These are phyloP conservation scores for Rubroboletus satanas DNA, from an alignment of 768 basidiomycete genomes.

Conservation along the genomic window DNA sequence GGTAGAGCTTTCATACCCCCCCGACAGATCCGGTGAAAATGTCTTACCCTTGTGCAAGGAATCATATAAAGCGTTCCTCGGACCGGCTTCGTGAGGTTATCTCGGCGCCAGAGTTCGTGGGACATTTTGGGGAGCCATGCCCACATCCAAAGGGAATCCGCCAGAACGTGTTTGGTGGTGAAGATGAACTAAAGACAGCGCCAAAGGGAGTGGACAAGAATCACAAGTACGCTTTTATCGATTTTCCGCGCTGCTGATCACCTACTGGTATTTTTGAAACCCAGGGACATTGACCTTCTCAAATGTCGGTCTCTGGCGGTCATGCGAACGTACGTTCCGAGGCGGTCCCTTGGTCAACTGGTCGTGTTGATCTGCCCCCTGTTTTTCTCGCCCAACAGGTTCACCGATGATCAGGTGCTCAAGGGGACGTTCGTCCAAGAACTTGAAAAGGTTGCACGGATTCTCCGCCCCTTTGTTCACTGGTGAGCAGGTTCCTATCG, in stretches of 20 bases:
- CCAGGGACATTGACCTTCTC: conserved; percentile 86
- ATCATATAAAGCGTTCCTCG: conserved; percentile 61
- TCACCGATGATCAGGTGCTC: conserved; percentile 72
- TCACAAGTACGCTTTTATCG: conserved; percentile 53
- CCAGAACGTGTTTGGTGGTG: conserved; percentile 79
- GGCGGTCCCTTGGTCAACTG: not conserved
- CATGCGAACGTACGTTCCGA: conserved; percentile 45
- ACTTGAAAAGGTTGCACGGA: conserved; percentile 48
- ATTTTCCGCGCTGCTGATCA: not conserved
- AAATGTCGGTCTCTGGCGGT: conserved; percentile 80
- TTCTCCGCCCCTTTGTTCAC: conserved; percentile 75
- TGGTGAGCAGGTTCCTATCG: conserved; percentile 43
- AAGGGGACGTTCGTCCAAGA: conserved; percentile 59
- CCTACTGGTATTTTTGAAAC: not conserved
- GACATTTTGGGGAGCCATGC: conserved; percentile 68
- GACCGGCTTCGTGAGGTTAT: conserved; percentile 64
- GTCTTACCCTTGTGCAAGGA: conserved; percentile 31
- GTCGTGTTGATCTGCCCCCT: conserved; percentile 15
- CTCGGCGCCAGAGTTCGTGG: conserved; percentile 64
- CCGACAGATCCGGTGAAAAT: not conserved
- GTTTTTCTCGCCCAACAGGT: conserved; percentile 38
- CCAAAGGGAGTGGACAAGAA: conserved; percentile 87
- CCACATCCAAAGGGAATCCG: conserved; percentile 59
- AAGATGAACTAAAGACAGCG: conserved; percentile 86
- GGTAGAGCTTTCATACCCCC: conserved; percentile 38